phyloP scores from a whole-genome alignment of 139 green algal species.

The Micractinium sp. region DNA sequence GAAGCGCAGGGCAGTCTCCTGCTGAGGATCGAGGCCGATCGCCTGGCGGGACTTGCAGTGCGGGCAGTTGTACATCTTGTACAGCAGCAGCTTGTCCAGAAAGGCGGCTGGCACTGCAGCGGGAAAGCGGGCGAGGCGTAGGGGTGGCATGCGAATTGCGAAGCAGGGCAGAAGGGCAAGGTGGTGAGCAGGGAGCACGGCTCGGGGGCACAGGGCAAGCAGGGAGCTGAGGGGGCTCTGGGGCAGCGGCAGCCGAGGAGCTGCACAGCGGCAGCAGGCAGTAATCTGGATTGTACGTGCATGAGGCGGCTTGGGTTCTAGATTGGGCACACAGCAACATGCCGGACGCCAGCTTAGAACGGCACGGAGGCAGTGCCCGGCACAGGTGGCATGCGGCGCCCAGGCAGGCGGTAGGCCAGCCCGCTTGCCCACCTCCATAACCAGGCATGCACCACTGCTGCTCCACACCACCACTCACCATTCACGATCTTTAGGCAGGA shows the following conservation, averaged over 20 bases:
- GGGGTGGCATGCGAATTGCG: neutral
- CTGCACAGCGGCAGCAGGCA: too few species aligned
- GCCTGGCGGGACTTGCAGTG: slow-evolving; percentile 40
- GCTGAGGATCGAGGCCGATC: slow-evolving; percentile 35
- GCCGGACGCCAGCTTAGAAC: neutral
- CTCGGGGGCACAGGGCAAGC: neutral
- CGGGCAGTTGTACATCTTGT: slow-evolving; percentile 48
- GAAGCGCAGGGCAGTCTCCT: slow-evolving; percentile 34
- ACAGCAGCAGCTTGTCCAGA: neutral
- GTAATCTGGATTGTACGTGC: too few species aligned
- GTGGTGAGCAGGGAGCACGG: neutral
- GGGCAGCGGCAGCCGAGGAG: neutral
- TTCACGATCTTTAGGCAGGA: slow-evolving; percentile 45
- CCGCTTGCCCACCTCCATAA: neutral
- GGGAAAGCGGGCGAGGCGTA: neutral
- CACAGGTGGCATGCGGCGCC: neutral
- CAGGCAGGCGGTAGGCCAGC: neutral
- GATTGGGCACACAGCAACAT: neutral
- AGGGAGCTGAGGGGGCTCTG: neutral
- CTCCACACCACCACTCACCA: slow-evolving; percentile 20
- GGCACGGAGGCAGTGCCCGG: neutral
- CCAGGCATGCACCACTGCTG: neutral
- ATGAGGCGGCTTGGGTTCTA: too few species aligned
- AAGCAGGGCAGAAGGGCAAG: neutral
- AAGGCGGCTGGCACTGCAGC: neutral